These are phyloP conservation scores for Endocalyx cinctus DNA, from an alignment of 2,329 filamentous ascomycete genomes.

Conservation along the genomic window DNA sequence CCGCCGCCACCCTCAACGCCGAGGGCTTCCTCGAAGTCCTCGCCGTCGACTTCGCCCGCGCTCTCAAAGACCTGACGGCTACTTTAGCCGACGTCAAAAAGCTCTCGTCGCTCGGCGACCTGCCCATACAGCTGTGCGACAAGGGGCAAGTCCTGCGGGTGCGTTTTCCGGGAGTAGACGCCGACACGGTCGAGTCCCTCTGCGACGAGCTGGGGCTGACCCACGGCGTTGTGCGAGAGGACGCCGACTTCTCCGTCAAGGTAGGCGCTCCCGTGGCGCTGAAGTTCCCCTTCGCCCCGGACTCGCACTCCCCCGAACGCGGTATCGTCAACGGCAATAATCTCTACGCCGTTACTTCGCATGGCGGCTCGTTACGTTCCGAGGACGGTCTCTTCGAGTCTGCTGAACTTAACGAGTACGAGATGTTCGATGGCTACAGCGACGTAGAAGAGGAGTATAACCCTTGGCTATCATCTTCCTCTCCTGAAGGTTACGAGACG, in stretches of 20 bases:
- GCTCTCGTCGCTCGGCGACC: slow-evolving; percentile 71
- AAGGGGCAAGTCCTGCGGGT: slow-evolving; percentile 66
- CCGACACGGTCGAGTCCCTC: slow-evolving; percentile 72
- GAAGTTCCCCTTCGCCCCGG: slow-evolving; percentile 80
- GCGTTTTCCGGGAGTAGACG: slow-evolving; percentile 87
- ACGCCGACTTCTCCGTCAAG: slow-evolving; percentile 64
- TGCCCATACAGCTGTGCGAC: slow-evolving; percentile 75
- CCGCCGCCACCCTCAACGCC: slow-evolving; percentile 64
- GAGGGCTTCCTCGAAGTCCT: slow-evolving; percentile 81
- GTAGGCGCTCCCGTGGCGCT: slow-evolving; percentile 70
- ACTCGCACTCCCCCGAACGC: slow-evolving; percentile 20
- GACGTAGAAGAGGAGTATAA: slow-evolving; percentile 42
- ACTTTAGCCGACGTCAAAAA: slow-evolving; percentile 77
- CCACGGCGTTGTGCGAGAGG: slow-evolving; percentile 74
- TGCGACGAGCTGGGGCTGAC: slow-evolving; percentile 85
- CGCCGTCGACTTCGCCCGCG: slow-evolving; percentile 81
- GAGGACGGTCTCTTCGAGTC: slow-evolving; percentile 22
- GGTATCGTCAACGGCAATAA: too few species aligned
- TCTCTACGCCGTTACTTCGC: slow-evolving; percentile 43
- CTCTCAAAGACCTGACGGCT: slow-evolving; percentile 75
- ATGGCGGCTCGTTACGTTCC: slow-evolving; percentile 44
- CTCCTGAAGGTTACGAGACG: slow-evolving; percentile 42
- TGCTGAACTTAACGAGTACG: too few species aligned
- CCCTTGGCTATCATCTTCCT: slow-evolving; percentile 44
- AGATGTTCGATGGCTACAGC: slow-evolving; percentile 31